Percentiles rank a stretch among this genome's conserved stretches.
These are phyloP conservation scores for Truncatella angustata DNA, from an alignment of 2,329 filamentous ascomycete genomes.

Conservation along the genomic window DNA sequence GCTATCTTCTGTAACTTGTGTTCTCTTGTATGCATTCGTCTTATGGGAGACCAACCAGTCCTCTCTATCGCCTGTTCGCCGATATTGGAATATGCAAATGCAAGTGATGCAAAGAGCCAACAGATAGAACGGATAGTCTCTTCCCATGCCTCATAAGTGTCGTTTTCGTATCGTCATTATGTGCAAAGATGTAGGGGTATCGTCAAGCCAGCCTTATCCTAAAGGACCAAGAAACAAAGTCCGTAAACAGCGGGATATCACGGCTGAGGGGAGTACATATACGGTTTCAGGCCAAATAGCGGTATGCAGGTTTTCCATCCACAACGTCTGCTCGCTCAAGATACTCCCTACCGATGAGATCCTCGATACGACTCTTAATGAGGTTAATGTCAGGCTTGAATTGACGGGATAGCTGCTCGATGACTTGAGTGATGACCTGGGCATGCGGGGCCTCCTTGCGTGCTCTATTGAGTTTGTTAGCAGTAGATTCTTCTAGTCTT, in stretches of 20 bases:
- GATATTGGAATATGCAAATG: not conserved
- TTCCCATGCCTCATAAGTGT: not conserved
- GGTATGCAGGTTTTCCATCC: conserved; percentile 66
- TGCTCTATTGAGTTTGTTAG: conserved; percentile 51
- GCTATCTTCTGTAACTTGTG: too few species aligned
- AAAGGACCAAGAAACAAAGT: not conserved
- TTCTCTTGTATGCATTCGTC: too few species aligned
- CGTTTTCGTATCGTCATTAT: not conserved
- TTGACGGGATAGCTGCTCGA: conserved; percentile 64
- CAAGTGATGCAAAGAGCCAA: not conserved
- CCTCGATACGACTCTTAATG: conserved; percentile 80
- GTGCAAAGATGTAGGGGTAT: not conserved
- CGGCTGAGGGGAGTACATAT: not conserved
- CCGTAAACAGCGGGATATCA: too few species aligned
- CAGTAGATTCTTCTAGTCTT: not conserved
- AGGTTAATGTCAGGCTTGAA: conserved; percentile 76
- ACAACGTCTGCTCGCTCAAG: conserved; percentile 72
- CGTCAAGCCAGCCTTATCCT: not conserved
- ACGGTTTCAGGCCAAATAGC: conserved; percentile 63
- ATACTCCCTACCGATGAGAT: conserved; percentile 74
- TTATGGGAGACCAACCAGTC: too few species aligned
- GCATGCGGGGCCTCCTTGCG: conserved; percentile 70
- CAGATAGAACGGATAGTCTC: not conserved
- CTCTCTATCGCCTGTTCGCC: too few species aligned
- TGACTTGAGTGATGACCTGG: conserved; percentile 68